A percentile compares a stretch with the other conserved stretches of the same genome.
phyloP scores from a whole-genome alignment of 2,329 filamentous ascomycete species.

The Ascochyta rabiei region DNA sequence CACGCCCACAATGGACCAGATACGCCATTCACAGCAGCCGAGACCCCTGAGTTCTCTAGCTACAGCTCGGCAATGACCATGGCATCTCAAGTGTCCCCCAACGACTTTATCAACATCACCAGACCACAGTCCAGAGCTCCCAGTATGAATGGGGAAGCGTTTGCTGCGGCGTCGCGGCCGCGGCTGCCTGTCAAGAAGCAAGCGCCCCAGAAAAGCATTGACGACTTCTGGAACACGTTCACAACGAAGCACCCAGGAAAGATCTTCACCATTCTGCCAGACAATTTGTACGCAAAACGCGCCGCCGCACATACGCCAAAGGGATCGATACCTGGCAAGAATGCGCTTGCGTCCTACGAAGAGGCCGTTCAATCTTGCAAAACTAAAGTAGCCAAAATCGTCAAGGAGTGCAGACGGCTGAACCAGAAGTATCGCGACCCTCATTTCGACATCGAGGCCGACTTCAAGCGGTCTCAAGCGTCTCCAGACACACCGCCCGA shows the following conservation, averaged over 20 bases:
- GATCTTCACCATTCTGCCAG: conserved; percentile 72
- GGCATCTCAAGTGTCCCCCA: conserved; percentile 44
- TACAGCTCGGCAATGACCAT: conserved; percentile 35
- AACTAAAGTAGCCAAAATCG: conserved; percentile 64
- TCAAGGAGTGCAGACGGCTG: conserved; percentile 70
- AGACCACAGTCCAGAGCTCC: conserved; percentile 44
- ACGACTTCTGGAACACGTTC: conserved; percentile 75
- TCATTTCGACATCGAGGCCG: conserved; percentile 84
- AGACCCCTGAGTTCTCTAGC: conserved; percentile 25
- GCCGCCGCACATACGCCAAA: conserved; percentile 63
- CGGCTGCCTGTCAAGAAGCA: conserved; percentile 53
- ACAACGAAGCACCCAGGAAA: conserved; percentile 73
- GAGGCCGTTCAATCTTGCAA: conserved; percentile 72
- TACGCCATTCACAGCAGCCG: conserved; percentile 20
- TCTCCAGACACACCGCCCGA: conserved; percentile 48
- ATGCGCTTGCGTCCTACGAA: conserved; percentile 71
- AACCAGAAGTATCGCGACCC: conserved; percentile 87
- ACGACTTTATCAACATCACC: conserved; percentile 47
- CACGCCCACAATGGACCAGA: conserved; percentile 37
- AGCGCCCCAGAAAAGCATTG: conserved; percentile 69
- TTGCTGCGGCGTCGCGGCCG: conserved; percentile 23
- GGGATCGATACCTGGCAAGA: conserved; percentile 63
- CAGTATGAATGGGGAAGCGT: conserved; percentile 42
- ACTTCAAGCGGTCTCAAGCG: conserved; percentile 62
- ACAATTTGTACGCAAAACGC: conserved; percentile 68